Conservation (phyloP, 768 basidiomycete species). For the Dentipellis sp. region DNA sequence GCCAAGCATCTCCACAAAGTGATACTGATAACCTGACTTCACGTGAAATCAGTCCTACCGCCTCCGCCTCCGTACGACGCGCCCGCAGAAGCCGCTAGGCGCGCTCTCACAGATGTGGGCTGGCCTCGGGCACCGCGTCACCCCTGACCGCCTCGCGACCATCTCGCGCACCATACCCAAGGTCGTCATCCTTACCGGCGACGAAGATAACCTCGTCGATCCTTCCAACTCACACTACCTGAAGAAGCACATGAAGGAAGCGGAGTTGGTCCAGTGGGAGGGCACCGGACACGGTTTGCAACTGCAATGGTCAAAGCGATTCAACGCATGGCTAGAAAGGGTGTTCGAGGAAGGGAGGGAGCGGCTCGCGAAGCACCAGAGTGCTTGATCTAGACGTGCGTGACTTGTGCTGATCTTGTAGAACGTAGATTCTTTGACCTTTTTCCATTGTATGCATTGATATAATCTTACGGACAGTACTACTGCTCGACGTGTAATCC, state of each 20-base stretch:
- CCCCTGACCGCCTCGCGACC: constrained; percentile 18
- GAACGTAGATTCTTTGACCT: no score
- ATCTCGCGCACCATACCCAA: constrained; percentile 51
- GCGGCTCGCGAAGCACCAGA: background rate
- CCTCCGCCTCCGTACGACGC: constrained; percentile 39
- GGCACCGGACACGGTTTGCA: constrained; percentile 57
- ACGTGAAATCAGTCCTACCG: constrained; percentile 32
- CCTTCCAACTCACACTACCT: constrained; percentile 42
- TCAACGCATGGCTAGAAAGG: constrained; percentile 49
- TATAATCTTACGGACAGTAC: no score
- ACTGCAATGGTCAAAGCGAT: constrained; percentile 36
- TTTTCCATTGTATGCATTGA: no score
- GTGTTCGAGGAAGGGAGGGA: constrained; percentile 30
- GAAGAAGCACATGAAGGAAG: constrained; percentile 47
- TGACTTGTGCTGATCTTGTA: no score
- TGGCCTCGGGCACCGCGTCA: constrained; percentile 51
- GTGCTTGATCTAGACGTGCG: no score
- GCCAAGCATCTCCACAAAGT: background rate
- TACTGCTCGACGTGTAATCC: no score
- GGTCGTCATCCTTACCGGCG: constrained; percentile 58
- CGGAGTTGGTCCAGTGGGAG: constrained; percentile 46
- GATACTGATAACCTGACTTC: background rate
- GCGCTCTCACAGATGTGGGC: constrained; percentile 68
- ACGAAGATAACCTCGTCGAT: constrained; percentile 50
- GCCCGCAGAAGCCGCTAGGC: constrained; percentile 51